Evolutionary conservation across 2,329 filamentous ascomycete genomes (phyloP), one percentile per base, ranked within the genome.

Genomic region (Cladophialophora bantiana): DNA sequence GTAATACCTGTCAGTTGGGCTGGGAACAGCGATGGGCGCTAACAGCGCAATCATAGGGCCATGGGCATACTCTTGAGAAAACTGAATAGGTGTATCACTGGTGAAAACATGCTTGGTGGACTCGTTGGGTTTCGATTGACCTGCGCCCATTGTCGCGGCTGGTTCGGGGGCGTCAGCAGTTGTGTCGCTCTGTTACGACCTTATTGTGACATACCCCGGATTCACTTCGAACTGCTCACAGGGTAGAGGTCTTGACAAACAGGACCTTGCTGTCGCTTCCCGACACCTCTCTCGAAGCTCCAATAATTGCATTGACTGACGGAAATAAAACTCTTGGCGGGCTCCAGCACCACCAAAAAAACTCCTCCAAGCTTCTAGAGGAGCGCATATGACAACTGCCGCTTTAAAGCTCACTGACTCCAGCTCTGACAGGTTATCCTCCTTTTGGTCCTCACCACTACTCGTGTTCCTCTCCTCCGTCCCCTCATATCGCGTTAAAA

Each of bases 81-180:
- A 68, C 52, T 69, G 68, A 66, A 64, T 61, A 4, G 65, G 55
- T 48, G 79, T 84, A 68, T 80, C 89, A 86, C 86, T 82, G 59
- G 84, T 82, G 78, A 90, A 89, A 75, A 88, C 81, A 79, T 89
- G 86, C 79, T 87, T 85, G 66, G 77, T 79, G 74, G 82, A 78
- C 70, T 79, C 80, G 70, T 84, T 82, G 73, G 84, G 84, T 79
- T 88, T 89, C 61, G 87, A 89, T 79, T 83, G 83, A 73, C 85
- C 85, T 75, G 84, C 83, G 77, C 87, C 87, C 87, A 90, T 89
- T 77, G 59, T 70, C 38, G 59, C 58, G 53, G 45, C 40, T 32
- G 50, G 13, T 34, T 3, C 7, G 52, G 52, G 31, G 10, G n/a
- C 12, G 18, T 50, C 15, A 26, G 26, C 45, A 50, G 45, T 26